These are phyloP conservation scores for Trypanosoma melophagium DNA, from an alignment of 208 protist species.

Conservation along the genomic window DNA sequence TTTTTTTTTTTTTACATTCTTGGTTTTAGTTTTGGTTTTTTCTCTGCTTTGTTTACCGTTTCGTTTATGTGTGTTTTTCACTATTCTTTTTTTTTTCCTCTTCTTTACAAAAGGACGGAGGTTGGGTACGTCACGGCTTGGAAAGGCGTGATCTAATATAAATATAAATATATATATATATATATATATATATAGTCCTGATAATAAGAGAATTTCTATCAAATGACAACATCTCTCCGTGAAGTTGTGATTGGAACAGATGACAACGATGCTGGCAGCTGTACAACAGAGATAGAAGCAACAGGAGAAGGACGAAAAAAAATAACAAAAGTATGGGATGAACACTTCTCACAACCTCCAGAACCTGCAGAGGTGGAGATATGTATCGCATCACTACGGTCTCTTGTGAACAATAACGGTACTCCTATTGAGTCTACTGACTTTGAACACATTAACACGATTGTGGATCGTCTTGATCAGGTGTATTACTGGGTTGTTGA, in stretches of 20 bases:
- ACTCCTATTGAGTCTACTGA: constrained; percentile 30
- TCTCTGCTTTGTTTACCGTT: not conserved
- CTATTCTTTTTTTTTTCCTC: constrained; percentile 17
- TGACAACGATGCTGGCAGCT: constrained; percentile 27
- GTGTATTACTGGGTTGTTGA: constrained; percentile 74
- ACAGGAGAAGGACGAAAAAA: constrained; percentile 9
- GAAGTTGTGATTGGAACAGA: constrained; percentile 53
- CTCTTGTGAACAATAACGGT: constrained; percentile 16
- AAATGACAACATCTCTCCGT: constrained; percentile 4
- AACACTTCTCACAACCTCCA: constrained; percentile 5
- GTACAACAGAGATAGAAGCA: constrained; percentile 18
- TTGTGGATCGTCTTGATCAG: constrained; percentile 60
- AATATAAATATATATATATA: not conserved
- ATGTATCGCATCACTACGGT: constrained; percentile 8
- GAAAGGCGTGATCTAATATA: too few relatives aligned
- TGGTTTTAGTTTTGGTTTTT: not conserved
- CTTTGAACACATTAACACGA: constrained; percentile 31
- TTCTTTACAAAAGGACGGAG: not conserved
- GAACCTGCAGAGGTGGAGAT: constrained; percentile 21
- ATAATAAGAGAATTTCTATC: not conserved
- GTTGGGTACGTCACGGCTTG: too few relatives aligned
- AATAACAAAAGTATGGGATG: not conserved
- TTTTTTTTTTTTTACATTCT: not conserved
- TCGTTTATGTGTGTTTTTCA: constrained; percentile 19
- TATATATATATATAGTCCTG: not conserved